Conservation (phyloP, 139 green algal species). For the Chlorella sp. region DNA sequence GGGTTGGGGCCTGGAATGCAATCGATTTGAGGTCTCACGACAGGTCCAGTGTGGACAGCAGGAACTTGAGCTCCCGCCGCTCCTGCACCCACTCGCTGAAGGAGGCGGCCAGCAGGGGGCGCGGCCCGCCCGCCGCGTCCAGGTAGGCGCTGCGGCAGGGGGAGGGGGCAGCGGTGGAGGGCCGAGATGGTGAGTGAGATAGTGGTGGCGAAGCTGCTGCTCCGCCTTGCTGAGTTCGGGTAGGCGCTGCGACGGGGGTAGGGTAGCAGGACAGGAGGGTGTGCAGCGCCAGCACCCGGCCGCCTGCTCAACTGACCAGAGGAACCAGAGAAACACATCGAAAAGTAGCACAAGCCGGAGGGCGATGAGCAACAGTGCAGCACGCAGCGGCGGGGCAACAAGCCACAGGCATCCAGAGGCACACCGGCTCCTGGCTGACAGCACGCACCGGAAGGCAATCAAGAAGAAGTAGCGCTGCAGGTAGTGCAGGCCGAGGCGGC, state of each 20-base stretch:
- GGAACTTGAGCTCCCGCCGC: slow-evolving; percentile 66
- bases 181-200: too few species aligned
- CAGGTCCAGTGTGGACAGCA: slow-evolving; percentile 59
- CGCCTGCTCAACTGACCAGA: neutral
- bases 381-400: neutral
- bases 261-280: too few species aligned
- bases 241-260: neutral
- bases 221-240: neutral
- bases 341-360: neutral
- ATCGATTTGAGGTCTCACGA: too few species aligned
- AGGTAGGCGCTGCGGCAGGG: neutral
- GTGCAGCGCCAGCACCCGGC: too few species aligned
- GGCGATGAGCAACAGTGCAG: neutral
- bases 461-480: slow-evolving; percentile 91
- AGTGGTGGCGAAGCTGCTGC: neutral
- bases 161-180: too few species aligned
- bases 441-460: slow-evolving; percentile 73
- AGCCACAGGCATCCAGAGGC: neutral
- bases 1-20: too few species aligned
- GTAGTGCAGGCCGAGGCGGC: slow-evolving; percentile 91
- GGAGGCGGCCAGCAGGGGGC: slow-evolving; percentile 10
- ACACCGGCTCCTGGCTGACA: neutral
- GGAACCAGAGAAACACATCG: neutral
- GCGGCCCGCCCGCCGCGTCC: neutral
- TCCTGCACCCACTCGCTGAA: slow-evolving; percentile 68